A percentile compares a stretch with the other conserved stretches of the same genome.
Evolutionary conservation across 768 basidiomycete genomes (phyloP).

Genomic region (Podaxis sp.): DNA sequence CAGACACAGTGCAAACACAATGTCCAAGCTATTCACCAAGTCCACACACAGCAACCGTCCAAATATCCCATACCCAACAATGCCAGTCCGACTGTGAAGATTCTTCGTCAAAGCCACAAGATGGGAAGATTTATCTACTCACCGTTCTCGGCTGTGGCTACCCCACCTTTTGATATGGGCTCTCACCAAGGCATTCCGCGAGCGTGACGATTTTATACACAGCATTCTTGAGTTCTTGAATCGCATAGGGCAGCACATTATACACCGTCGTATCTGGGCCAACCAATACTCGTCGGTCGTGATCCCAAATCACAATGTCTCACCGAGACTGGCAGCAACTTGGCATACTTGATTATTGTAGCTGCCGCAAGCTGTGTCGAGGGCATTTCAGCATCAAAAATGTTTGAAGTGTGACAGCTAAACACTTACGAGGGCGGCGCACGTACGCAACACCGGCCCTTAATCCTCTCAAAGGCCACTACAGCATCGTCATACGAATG

Average conservation of each 20-base stretch:
- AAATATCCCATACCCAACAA: neutral
- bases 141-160: slow-evolving; percentile 26
- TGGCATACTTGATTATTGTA: slow-evolving; percentile 11
- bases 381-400: neutral
- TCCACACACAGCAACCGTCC: neutral
- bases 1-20: neutral
- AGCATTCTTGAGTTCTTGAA: slow-evolving; percentile 10
- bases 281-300: neutral
- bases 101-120: too few species aligned
- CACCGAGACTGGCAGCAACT: slow-evolving; percentile 8
- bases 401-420: neutral
- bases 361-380: slow-evolving; percentile 11
- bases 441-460: slow-evolving; percentile 33
- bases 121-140: slow-evolving; percentile 8
- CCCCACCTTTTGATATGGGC: slow-evolving; percentile 12
- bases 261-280: neutral
- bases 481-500: neutral
- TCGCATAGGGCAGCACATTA: slow-evolving; percentile 12
- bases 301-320: slow-evolving; percentile 12
- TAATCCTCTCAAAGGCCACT: slow-evolving; percentile 34
- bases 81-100: slow-evolving; percentile 5
- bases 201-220: slow-evolving; percentile 15
- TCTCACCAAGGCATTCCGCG: slow-evolving; percentile 14
- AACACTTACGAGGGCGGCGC: slow-evolving; percentile 34
- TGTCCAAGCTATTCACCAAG: neutral